Evolutionary conservation across 805 yeast genomes (phyloP), one percentile per base, ranked within the genome.

Genomic region (Vanderwaltozyma tropicalis): DNA sequence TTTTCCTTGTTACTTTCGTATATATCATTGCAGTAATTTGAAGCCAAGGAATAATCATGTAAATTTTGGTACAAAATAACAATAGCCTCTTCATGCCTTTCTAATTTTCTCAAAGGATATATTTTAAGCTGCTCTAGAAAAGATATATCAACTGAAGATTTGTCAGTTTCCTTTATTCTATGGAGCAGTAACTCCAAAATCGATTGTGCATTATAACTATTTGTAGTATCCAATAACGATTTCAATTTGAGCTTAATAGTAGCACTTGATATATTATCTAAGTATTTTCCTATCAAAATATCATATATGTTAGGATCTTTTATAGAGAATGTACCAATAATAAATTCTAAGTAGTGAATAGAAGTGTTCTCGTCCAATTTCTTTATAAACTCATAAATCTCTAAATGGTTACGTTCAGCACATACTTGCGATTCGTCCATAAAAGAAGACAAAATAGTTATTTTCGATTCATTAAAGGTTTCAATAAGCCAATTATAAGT

Each of bases 371-470:
- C 28, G 14, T 57, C 52, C 14, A 59, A 50, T 1, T 49, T 38
- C 8, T 57, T 42, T n/a, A 83, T 55, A 49, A 63, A 80, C 1
- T 72, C 68, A 34, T 78, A 61, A 0, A 86, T 76, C 44, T 67
- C 61, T 18, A 59, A 44, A 34, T 70, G 68, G 43, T 82, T 72
- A 37, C 79, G 69, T 12, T 73, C 62, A 41, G 75, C 78, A 41
- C 82, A 70, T 44, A 74, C 75, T 11, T 71, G 67, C 0, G 81
- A 65, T 37, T 79, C 80, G 40, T 72, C 76, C 68, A 84, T 67
- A 46, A 87, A 87, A 0, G 89, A 65, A 16, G 62, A 58, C 42
- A 39, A 55, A 47, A 26, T 72, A 72, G 50, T 65, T 43, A 10
- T 53, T 40, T 11, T 39, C 3, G 41, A 40, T 18, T 35, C 43